phyloP scores from a whole-genome alignment of 169 alveolate genomes.

The Cryptosporidium ryanae region DNA sequence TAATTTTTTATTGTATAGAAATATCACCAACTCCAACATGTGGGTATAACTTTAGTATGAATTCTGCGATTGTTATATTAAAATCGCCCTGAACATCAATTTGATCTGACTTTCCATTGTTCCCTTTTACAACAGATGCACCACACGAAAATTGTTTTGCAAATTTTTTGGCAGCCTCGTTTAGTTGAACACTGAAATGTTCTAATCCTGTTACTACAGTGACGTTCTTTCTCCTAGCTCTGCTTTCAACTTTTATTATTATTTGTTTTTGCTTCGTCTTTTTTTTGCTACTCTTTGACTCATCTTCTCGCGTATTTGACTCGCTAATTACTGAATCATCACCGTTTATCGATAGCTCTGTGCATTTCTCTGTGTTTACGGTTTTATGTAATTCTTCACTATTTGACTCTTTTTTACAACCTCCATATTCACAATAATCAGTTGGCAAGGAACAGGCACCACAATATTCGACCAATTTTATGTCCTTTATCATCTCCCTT shows the following conservation, averaged over 20 bases:
- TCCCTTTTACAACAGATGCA: conserved; percentile 88
- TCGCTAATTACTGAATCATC: conserved; percentile 20
- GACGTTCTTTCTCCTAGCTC: conserved; percentile 86
- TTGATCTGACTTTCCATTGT: conserved; percentile 80
- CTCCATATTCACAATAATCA: conserved; percentile 90
- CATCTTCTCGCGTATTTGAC: conserved; percentile 33
- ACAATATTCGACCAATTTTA: conserved; percentile 75
- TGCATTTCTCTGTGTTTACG: not conserved
- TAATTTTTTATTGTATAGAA: conserved; percentile 3
- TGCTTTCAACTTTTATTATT: conserved; percentile 82
- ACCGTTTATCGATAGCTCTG: not conserved
- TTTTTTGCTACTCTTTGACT: conserved; percentile 1
- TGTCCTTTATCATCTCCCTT: conserved; percentile 31
- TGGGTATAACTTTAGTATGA: conserved; percentile 49
- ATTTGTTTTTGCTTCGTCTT: conserved; percentile 74
- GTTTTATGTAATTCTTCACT: conserved; percentile 65
- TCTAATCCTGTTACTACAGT: conserved; percentile 88
- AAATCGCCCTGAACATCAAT: conserved; percentile 77
- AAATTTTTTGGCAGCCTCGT: conserved; percentile 87
- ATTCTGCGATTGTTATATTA: conserved; percentile 53
- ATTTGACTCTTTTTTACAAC: conserved; percentile 80
- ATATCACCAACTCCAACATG: conserved; percentile 41
- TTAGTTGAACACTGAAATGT: conserved; percentile 84
- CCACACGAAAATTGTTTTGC: conserved; percentile 89
- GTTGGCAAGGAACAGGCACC: conserved; percentile 86